Base-by-base conservation (phyloP, 2,329 filamentous ascomycete genomes). In the Aspergillus arachidicola region DNA sequence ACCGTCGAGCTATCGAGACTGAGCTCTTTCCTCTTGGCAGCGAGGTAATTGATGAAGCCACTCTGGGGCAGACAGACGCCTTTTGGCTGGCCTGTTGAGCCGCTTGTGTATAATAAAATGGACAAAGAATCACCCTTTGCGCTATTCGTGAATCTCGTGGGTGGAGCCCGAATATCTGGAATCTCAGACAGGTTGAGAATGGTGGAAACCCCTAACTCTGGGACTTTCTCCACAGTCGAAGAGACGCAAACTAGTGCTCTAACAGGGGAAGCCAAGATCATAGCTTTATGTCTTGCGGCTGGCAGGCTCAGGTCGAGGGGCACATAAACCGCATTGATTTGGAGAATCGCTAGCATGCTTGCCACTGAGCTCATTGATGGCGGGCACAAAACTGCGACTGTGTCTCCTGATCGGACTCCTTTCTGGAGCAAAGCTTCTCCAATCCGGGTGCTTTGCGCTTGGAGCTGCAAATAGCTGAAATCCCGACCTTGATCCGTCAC, bases 241-340 rank as follows among this genome's bases (percentile, higher is more conserved):
- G 46, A 41, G 3, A 14, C 2, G 34, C 58, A 59, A 32, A 59
- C 7, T 2, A 59, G 12, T 21, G 26, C 46, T 12, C 1, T 30
- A 9, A 32, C 16, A 3, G 30, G 23, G 30, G 9, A 41, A 21
- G 41, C 36, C 3, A 26, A 34, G 6, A 45, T 45, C 19, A 65
- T 54, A 14, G 46, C 45, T 34, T 21, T 48, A 14, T 43, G 45
- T 10, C 30, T 54, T 26, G 57, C 38, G 1, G 57, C 5, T 2
- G 57, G 23, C 6, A 62, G 50, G 0, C 69, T 63, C 0, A 71
- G 53, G 59, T 85, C 84, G 0, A 85, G 69, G 1, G 76, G 76
- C 4, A 78, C 62, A 58, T 75, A 79, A 3, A 66, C 57, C 3
- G 41, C 74, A 1, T 81, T 81, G 14, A 79, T 46, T 16, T 34